Evolutionary conservation across 371 early-diverging fungal genomes (phyloP).

Genomic region (Conidiobolus incongruus): DNA sequence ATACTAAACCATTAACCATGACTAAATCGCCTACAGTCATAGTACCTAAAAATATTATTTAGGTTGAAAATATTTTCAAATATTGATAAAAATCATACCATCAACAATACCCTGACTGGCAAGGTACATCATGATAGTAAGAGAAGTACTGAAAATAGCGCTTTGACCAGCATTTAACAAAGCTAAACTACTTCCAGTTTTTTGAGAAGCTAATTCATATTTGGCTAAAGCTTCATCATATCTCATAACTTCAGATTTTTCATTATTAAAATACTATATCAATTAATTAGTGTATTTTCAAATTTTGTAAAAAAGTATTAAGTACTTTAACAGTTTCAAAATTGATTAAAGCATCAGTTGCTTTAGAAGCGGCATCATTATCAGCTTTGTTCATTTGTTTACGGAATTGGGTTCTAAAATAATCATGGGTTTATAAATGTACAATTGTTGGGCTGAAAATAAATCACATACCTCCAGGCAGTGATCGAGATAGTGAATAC

Average conservation of each 20-base stretch:
- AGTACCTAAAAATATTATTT: no score
- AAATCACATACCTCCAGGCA: slow-evolving; percentile 41
- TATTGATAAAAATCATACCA: no score
- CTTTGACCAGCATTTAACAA: slow-evolving; percentile 86
- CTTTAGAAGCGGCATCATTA: slow-evolving; percentile 73
- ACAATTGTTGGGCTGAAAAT: not conserved
- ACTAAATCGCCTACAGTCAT: slow-evolving; percentile 92
- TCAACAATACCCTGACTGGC: slow-evolving; percentile 65
- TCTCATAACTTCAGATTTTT: slow-evolving; percentile 56
- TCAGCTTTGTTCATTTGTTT: slow-evolving; percentile 83
- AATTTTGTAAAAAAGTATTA: no score
- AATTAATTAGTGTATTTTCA: no score
- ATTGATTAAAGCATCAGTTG: slow-evolving; percentile 83
- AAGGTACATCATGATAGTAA: slow-evolving; percentile 84
- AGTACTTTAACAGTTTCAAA: slow-evolving; percentile 83
- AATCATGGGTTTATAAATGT: slow-evolving; percentile 2
- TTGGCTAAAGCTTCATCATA: slow-evolving; percentile 67
- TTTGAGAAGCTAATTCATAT: slow-evolving; percentile 78
- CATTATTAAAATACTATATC: slow-evolving; percentile 64
- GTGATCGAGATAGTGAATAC: slow-evolving; percentile 74
- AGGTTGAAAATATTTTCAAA: no score
- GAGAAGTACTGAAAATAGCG: slow-evolving; percentile 66
- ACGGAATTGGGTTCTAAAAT: slow-evolving; percentile 51
- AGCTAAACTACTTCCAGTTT: slow-evolving; percentile 67
- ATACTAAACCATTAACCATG: slow-evolving; percentile 88